A percentile compares a stretch with the other conserved stretches of the same genome.
Evolutionary conservation across 2,329 filamentous ascomycete species (phyloP).

Genomic region (Fusarium euwallaceae): DNA sequence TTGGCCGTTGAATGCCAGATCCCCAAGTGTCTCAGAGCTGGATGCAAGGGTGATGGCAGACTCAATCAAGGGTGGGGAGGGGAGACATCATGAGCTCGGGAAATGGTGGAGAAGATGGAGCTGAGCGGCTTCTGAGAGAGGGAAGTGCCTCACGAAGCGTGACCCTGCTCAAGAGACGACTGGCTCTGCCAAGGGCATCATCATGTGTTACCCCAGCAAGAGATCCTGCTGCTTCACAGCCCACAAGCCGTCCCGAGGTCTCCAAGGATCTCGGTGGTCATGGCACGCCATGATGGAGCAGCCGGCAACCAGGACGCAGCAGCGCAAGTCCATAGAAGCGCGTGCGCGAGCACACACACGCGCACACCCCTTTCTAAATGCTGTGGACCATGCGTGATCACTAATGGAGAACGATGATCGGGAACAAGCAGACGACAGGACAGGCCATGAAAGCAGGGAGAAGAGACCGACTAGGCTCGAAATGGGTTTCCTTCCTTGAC

Average conservation of each 20-base stretch:
- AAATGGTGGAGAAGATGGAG: constrained; percentile 45
- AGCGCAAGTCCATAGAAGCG: constrained; percentile 10
- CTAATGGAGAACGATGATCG: constrained; percentile 15
- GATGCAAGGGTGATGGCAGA: constrained; percentile 47
- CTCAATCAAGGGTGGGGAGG: constrained; percentile 37
- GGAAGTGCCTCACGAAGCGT: constrained; percentile 27
- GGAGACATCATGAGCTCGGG: constrained; percentile 40
- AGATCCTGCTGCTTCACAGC: constrained; percentile 24
- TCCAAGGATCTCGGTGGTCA: constrained; percentile 32
- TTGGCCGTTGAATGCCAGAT: constrained; percentile 50
- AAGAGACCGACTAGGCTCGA: constrained; percentile 21
- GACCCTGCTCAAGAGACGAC: constrained; percentile 27
- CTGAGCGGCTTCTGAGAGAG: constrained; percentile 29
- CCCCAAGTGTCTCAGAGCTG: constrained; percentile 46
- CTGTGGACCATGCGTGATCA: constrained; percentile 20
- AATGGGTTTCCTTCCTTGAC: constrained; percentile 5
- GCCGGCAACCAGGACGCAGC: constrained; percentile 31
- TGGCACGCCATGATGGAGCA: constrained; percentile 19
- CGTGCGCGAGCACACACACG: constrained; percentile 9
- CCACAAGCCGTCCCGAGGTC: constrained; percentile 29
- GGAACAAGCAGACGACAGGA: constrained; percentile 21
- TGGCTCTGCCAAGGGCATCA: constrained; percentile 30
- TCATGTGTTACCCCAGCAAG: constrained; percentile 32
- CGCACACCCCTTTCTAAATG: constrained; percentile 32
- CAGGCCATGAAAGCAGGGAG: constrained; percentile 22